Evolutionary conservation across 805 yeast species (phyloP), one percentile per base, ranked within the genome.

Genomic region (Candida lessepsii): DNA sequence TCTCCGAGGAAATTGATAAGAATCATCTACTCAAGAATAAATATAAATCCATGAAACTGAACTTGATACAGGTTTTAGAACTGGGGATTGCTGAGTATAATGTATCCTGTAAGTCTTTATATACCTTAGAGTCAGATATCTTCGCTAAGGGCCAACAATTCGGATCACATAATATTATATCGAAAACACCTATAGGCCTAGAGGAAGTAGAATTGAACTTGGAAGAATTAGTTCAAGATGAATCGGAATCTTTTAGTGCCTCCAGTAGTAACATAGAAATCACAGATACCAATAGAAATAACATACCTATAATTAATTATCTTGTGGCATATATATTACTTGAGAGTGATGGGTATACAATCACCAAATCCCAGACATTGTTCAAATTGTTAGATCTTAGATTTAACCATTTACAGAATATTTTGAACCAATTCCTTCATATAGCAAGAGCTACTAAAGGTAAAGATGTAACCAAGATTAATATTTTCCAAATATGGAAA

Each of bases 291-390:
- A 39, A 47, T 26, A 45, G 36, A 13, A 44, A 45, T 29, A 40
- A 54, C 4, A 37, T 53, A 5, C 64, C 68, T 1, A 56, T 67
- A 8, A 48, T 56, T 10, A 65, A 63, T 35, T 64, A 56, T 36
- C 41, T 67, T 16, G 33, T 61, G 10, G 54, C 69, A 16, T 68
- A 60, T 39, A 49, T 60, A 18, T 50, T 68, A 5, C 46, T 67
- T 15, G 54, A 56, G 38, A 44, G 45, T 24, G 45, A 37, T 14
- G 45, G 24, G 11, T 17, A 32, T 16, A 23, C 25, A 4, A 14
- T 42, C 16, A 42, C 61, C 5, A 37, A 57, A 14, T 29, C 53
- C 6, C 46, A 53, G 4, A 43, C 58, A 4, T 52, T 54, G 5
- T 51, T 52, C 15, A 54, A 39, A 18, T 51, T 66, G 10, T 33